Evolutionary conservation across 495 filamentous ascomycete genomes (phyloP), one percentile per base, ranked within the genome.

Genomic region (Bacidia gigantensis): DNA sequence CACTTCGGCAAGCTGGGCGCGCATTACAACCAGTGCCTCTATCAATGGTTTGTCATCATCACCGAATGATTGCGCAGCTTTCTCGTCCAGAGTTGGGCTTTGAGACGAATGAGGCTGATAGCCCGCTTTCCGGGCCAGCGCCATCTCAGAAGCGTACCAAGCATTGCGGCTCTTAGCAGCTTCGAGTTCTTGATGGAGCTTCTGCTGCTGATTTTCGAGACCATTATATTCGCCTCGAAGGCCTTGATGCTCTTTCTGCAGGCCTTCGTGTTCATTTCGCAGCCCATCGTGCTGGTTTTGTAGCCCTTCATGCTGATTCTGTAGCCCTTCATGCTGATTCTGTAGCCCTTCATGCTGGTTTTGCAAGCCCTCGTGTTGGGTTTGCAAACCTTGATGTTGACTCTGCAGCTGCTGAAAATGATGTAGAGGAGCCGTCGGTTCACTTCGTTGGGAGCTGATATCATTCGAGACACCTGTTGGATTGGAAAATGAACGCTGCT

Each of bases 81-180:
- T 78, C 52, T 85, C 80, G 53, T 97, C 89, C 40, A 95, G 69
- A 1, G 78, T 73, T 22, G 87, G 82, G 59, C 74, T 87, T 43
- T 80, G 75, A 11, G 85, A 80, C 1, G 82, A 64, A 58, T 79
- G 87, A 12, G 85, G 79, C 9, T 77, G 73, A 61, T 96, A 97
- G 7, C 92, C 92, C 10, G 84, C 80, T 65, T 93, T 89, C 44
- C 82, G 79, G 2, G 92, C 92, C 51, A 97, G 66, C 14, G 92
- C 86, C 25, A 99, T 69, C 65, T 99, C 92, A 1, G 90, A 95
- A 5, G 88, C 88, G 67, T 92, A 96, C 92, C 92, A 99, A 1
- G 90, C 89, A 64, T 95, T 97, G 22, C 83, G 81, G 57, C 81
- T 86, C 62, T 84, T 87, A 10, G 81, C 72, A 2, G 78, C 68